Conservation (phyloP, 2,329 filamentous ascomycete genomes). For the Phialophora chinensis region DNA sequence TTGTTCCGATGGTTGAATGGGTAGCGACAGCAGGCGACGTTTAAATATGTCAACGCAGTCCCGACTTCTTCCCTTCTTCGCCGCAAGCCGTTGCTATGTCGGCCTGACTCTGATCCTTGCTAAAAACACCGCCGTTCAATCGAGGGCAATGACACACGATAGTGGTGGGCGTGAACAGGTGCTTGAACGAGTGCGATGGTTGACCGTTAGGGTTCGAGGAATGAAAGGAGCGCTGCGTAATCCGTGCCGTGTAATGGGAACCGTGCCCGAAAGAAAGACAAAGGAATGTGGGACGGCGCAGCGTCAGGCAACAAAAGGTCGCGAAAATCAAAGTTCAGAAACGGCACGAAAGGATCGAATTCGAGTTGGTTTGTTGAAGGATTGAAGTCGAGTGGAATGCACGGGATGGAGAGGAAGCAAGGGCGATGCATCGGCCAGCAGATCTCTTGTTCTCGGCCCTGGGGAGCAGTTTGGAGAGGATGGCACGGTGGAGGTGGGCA, state of each 20-base stretch:
- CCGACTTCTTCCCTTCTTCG: not conserved
- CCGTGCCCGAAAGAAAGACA: constrained; percentile 28
- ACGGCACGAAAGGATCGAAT: constrained; percentile 26
- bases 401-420: constrained; percentile 17
- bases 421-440: constrained; percentile 22
- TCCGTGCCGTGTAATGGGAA: constrained; percentile 16
- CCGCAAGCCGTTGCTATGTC: not conserved
- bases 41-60: not conserved
- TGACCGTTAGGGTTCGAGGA: constrained; percentile 2
- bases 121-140: not conserved
- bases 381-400: constrained; percentile 9
- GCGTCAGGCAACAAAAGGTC: constrained; percentile 16
- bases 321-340: constrained; percentile 8
- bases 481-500: constrained; percentile 11
- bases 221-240: constrained; percentile 19
- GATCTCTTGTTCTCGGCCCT: constrained; percentile 31
- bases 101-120: not conserved
- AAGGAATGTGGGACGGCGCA: constrained; percentile 35
- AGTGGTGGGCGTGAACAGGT: not conserved
- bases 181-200: constrained; percentile 4
- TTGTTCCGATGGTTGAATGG: constrained; percentile 6
- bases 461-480: constrained; percentile 4
- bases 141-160: not conserved
- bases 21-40: constrained; percentile 12
- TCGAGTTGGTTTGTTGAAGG: constrained; percentile 26